Conservation (phyloP, 2,329 filamentous ascomycete species). For the Leptographium radiaticola region DNA sequence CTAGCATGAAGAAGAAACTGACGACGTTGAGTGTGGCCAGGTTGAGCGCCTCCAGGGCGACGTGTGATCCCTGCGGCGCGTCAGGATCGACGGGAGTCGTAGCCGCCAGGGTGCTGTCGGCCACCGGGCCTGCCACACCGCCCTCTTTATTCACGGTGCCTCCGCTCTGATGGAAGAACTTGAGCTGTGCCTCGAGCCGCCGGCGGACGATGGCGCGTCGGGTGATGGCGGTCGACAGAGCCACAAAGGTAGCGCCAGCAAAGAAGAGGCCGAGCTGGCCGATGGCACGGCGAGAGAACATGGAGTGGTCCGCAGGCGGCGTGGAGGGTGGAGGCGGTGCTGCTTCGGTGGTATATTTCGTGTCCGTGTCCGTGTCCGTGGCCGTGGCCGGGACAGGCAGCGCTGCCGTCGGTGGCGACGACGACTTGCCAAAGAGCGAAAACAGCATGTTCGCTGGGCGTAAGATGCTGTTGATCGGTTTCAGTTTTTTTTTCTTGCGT, state of each 20-base stretch:
- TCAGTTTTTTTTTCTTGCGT: not conserved
- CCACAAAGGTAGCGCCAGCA: slow-evolving; percentile 63
- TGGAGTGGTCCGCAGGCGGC: not conserved
- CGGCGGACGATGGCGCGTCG: slow-evolving; percentile 56
- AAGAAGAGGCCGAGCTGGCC: slow-evolving; percentile 58
- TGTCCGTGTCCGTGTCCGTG: not conserved
- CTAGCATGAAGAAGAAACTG: slow-evolving; percentile 59
- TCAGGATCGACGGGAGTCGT: slow-evolving; percentile 19
- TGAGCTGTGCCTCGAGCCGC: slow-evolving; percentile 47
- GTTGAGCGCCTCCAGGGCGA: slow-evolving; percentile 73
- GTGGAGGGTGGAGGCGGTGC: not conserved
- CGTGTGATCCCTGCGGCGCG: slow-evolving; percentile 48
- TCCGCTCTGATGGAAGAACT: slow-evolving; percentile 54
- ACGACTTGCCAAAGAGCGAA: slow-evolving; percentile 2
- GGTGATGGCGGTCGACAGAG: slow-evolving; percentile 57
- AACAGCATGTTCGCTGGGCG: not conserved
- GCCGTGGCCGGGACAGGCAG: not conserved
- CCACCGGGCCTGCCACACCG: slow-evolving; percentile 11
- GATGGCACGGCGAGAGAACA: slow-evolving; percentile 34
- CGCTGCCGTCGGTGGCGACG: not conserved
- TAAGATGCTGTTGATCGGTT: not conserved
- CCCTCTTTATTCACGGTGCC: slow-evolving; percentile 5
- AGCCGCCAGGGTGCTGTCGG: not conserved
- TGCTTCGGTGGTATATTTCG: not conserved
- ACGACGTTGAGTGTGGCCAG: slow-evolving; percentile 78